Conservation (phyloP, 768 basidiomycete genomes). For the Russula ochroleuca region DNA sequence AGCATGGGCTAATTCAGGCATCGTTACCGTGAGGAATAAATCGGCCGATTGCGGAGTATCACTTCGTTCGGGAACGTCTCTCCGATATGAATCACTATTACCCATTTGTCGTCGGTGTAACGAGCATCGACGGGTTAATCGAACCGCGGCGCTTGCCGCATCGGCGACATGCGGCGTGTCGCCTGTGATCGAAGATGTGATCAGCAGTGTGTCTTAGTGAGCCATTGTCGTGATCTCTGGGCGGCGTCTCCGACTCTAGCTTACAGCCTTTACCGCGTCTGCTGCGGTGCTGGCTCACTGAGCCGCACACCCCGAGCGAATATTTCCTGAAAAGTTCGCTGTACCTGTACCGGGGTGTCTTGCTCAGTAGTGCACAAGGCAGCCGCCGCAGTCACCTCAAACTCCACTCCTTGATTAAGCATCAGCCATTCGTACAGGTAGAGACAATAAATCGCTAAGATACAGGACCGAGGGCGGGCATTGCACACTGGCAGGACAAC, state of each 20-base stretch:
- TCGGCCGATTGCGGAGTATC: not conserved
- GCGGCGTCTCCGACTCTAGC: not conserved
- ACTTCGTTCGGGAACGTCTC: not conserved
- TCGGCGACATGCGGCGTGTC: conserved; percentile 14
- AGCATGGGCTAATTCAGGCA: not conserved
- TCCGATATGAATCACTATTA: not conserved
- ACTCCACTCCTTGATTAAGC: not conserved
- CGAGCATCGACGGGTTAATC: not conserved
- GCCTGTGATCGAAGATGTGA: not conserved
- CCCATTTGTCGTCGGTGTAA: no score
- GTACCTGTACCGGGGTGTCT: not conserved
- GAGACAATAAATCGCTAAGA: conserved; percentile 21
- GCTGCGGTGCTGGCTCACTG: not conserved
- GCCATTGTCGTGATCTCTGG: not conserved
- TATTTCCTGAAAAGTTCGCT: not conserved
- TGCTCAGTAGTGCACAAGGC: not conserved
- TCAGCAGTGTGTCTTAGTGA: not conserved
- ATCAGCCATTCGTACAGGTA: conserved; percentile 3
- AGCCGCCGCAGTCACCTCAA: not conserved
- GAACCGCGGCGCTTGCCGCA: conserved; percentile 15
- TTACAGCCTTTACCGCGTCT: no score
- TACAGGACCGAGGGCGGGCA: conserved; percentile 10
- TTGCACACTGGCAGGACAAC: conserved; percentile 7
- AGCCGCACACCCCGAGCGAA: not conserved
- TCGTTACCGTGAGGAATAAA: not conserved